A percentile compares a stretch with the other conserved stretches of the same genome.
Conservation (phyloP, 1,284 basidiomycete species). For the Rhizopogon parksii region DNA sequence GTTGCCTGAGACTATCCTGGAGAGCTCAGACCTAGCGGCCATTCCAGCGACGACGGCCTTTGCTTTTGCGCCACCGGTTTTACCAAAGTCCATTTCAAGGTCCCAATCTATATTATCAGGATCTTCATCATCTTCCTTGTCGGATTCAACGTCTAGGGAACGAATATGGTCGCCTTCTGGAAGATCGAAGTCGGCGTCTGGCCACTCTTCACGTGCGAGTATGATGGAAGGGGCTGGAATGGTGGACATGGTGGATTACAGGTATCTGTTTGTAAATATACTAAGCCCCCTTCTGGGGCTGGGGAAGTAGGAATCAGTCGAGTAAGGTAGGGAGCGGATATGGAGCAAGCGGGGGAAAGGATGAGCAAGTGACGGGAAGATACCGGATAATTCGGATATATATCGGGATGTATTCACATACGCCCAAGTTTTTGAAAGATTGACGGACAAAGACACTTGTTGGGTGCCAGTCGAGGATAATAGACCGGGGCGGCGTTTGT, state of each 20-base stretch:
- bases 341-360: not conserved
- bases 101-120: conserved; percentile 64
- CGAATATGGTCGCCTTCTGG: conserved; percentile 65
- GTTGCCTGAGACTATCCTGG: conserved; percentile 21
- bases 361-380: not conserved
- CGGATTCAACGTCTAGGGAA: conserved; percentile 44
- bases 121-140: conserved; percentile 52
- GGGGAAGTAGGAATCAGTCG: conserved; percentile 5
- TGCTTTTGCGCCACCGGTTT: conserved; percentile 48
- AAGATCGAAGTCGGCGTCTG: conserved; percentile 77
- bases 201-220: conserved; percentile 66
- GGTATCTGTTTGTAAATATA: conserved; percentile 15
- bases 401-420: conserved; percentile 5
- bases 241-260: conserved; percentile 41
- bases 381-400: conserved; percentile 1
- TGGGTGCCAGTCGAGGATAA: conserved; percentile 5
- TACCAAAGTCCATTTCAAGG: conserved; percentile 59
- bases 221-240: conserved; percentile 52
- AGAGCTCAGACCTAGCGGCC: conserved; percentile 26
- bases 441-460: conserved; percentile 12
- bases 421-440: conserved; percentile 7
- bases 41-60: conserved; percentile 34
- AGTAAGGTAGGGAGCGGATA: conserved; percentile 5
- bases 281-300: conserved; percentile 18
- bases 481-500: conserved; percentile 4